These are phyloP conservation scores for Tulasnella sp. DNA, from an alignment of 768 basidiomycete species.

Conservation along the genomic window DNA sequence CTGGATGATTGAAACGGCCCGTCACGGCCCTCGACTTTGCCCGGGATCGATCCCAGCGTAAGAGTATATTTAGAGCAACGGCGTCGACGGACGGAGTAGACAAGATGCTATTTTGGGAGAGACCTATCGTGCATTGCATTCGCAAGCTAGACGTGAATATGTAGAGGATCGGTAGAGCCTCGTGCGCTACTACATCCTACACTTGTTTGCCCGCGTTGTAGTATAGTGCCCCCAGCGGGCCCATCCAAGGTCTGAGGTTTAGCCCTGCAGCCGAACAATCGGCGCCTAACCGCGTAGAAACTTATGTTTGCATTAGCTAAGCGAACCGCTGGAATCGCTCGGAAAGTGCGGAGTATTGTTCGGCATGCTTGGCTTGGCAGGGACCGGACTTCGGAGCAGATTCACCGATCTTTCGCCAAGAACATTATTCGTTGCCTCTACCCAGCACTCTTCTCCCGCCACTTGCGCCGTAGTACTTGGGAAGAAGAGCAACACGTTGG, in stretches of 20 bases:
- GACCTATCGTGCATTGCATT: neutral
- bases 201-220: neutral
- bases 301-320: neutral
- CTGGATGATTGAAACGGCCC: neutral
- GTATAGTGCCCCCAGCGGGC: neutral
- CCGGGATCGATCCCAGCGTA: neutral
- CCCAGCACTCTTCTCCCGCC: neutral
- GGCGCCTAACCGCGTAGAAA: neutral
- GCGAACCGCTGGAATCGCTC: conserved; percentile 3
- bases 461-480: neutral
- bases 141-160: neutral
- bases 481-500: neutral
- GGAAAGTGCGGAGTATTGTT: neutral
- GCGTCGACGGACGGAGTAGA: neutral
- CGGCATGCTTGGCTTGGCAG: neutral
- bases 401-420: neutral
- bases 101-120: conserved; percentile 2
- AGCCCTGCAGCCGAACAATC: neutral
- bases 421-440: neutral
- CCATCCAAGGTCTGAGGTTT: neutral
- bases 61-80: neutral
- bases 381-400: neutral
- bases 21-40: neutral
- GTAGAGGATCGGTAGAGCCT: neutral
- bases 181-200: neutral